A percentile compares a stretch with the other conserved stretches of the same genome.
These are phyloP conservation scores for Daldinia sp. DNA, from an alignment of 2,329 filamentous ascomycete genomes.

Conservation along the genomic window DNA sequence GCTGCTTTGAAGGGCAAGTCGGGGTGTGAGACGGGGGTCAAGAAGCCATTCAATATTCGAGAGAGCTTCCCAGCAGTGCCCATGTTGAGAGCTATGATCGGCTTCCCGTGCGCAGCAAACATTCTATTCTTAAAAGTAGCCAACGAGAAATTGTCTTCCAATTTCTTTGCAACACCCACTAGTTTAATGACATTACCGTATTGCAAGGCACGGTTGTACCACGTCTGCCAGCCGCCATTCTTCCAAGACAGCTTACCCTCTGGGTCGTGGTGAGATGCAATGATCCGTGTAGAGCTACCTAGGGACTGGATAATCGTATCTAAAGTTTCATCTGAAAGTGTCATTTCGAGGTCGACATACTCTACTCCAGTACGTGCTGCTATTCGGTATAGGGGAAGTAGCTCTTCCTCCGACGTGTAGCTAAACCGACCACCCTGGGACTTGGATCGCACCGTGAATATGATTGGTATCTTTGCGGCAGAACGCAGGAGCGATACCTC, in stretches of 20 bases:
- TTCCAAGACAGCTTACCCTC: conserved; percentile 81
- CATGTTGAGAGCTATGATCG: conserved; percentile 97
- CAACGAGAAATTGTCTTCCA: conserved; percentile 88
- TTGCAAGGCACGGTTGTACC: conserved; percentile 89
- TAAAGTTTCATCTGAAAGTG: conserved; percentile 79
- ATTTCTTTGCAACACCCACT: conserved; percentile 77
- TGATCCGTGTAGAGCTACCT: conserved; percentile 80
- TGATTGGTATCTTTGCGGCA: conserved; percentile 77
- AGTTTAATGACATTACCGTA: conserved; percentile 95
- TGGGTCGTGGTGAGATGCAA: conserved; percentile 95
- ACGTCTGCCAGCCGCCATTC: conserved; percentile 89
- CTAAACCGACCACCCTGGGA: conserved; percentile 90
- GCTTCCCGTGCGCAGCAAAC: conserved; percentile 75
- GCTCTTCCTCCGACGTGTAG: conserved; percentile 75
- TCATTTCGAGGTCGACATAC: conserved; percentile 92
- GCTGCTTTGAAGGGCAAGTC: conserved; percentile 91
- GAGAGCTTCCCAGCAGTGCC: conserved; percentile 86
- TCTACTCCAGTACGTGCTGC: conserved; percentile 87
- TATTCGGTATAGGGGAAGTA: conserved; percentile 76
- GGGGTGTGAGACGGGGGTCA: conserved; percentile 94
- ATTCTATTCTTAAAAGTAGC: conserved; percentile 83
- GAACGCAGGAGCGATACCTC: conserved; percentile 84
- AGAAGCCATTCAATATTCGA: conserved; percentile 87
- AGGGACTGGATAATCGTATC: conserved; percentile 69
- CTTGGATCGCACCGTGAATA: conserved; percentile 89